Evolutionary conservation across 176 grass and related monocot genomes (phyloP).

Genomic region (Musa itinerans): DNA sequence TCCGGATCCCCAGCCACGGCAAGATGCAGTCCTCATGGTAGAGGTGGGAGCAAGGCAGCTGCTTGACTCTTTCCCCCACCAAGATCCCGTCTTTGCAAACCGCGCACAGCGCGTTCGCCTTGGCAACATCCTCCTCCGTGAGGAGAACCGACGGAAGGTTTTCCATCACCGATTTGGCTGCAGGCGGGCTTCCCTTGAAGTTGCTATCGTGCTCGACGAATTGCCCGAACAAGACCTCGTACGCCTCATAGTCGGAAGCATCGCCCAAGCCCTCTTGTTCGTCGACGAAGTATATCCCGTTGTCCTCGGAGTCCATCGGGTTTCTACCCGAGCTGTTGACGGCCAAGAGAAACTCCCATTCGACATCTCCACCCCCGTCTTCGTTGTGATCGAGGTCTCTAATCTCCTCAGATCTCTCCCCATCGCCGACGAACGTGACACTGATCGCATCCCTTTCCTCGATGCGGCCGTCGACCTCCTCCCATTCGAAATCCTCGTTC

Average conservation of each 20-base stretch:
- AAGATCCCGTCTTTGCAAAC: conserved; percentile 56
- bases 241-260: conserved; percentile 17
- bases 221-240: conserved; percentile 61
- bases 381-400: conserved; percentile 19
- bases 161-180: conserved; percentile 53
- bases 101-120: conserved; percentile 40
- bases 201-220: conserved; percentile 40
- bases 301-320: conserved; percentile 23
- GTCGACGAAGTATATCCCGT: conserved; percentile 52
- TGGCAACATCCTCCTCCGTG: conserved; percentile 28
- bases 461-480: conserved; percentile 27
- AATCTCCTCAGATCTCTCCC: conserved; percentile 28
- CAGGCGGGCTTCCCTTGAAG: conserved; percentile 39
- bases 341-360: conserved; percentile 74
- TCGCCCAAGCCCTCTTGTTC: conserved; percentile 19
- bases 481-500: conserved; percentile 26
- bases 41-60: conserved; percentile 14
- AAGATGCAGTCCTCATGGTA: conserved; percentile 17
- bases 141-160: conserved; percentile 48
- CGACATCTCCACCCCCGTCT: background rate
- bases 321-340: conserved; percentile 41
- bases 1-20: conserved; percentile 18
- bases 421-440: conserved; percentile 29
- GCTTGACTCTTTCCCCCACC: conserved; percentile 4
- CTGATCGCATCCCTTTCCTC: conserved; percentile 20